Conservation (phyloP, 1,284 basidiomycete genomes). For the Boletus albobrunnescens region DNA sequence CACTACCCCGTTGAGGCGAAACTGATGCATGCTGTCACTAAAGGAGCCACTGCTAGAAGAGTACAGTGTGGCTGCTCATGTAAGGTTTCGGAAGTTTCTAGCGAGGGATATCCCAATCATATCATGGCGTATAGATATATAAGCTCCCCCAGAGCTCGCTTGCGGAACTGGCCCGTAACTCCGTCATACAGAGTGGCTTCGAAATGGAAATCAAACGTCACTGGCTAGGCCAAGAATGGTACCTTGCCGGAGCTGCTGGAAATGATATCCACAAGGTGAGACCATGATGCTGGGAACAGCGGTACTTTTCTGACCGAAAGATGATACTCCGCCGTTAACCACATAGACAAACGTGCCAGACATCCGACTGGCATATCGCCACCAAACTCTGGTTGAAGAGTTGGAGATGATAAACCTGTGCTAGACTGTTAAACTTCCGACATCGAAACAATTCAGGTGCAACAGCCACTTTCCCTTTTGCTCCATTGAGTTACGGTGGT, state of each 20-base stretch:
- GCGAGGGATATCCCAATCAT: neutral
- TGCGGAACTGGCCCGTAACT: constrained; percentile 92
- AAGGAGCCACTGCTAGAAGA: constrained; percentile 95
- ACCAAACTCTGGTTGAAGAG: constrained; percentile 86
- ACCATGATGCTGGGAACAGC: constrained; percentile 3
- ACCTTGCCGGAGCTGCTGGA: constrained; percentile 80
- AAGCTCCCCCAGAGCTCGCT: constrained; percentile 84
- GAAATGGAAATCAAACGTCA: constrained; percentile 99
- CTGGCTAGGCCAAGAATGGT: constrained; percentile 92
- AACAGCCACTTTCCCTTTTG: neutral
- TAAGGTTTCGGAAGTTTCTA: constrained; percentile 36
- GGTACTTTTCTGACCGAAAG: constrained; percentile 14
- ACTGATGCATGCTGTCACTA: neutral
- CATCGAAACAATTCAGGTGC: constrained; percentile 3
- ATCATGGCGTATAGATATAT: constrained; percentile 61
- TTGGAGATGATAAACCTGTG: constrained; percentile 58
- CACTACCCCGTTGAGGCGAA: neutral
- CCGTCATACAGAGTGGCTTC: constrained; percentile 94
- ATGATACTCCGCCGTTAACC: neutral
- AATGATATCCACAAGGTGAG: constrained; percentile 89
- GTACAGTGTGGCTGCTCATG: constrained; percentile 96
- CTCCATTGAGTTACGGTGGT: neutral
- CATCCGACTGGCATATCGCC: constrained; percentile 83
- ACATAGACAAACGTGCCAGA: constrained; percentile 96
- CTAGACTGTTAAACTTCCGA: constrained; percentile 6